Base-by-base conservation (phyloP, 139 green algal species). In the Astrephomene gubernaculifera region DNA sequence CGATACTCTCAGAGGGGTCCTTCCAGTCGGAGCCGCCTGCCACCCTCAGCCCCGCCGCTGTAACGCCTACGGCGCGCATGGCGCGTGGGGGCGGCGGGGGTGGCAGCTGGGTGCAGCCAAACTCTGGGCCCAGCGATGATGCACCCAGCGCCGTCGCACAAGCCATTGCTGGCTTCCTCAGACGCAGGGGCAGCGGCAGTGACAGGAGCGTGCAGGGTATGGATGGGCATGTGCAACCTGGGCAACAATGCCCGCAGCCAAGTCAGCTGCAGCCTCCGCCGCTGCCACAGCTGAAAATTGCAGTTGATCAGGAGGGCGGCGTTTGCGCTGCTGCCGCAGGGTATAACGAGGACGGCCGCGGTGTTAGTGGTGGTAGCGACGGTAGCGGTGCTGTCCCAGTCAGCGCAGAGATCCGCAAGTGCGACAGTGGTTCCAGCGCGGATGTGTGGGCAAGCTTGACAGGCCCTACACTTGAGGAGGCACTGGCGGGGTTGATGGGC, bases 361-460 rank as follows among this genome's bases (percentile, higher is more conserved):
- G n/a, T n/a, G n/a, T n/a, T n/a, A n/a, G n/a, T n/a, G n/a, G n/a
- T n/a, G n/a, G n/a, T n/a, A n/a, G n/a, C n/a, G n/a, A n/a, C n/a
- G n/a, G n/a, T n/a, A n/a, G n/a, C n/a, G n/a, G n/a, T n/a, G n/a
- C n/a, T n/a, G n/a, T n/a, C 29, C 22, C 54, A 65, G 54, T 17
- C 49, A 25, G 14, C 49, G 49, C 17, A 12, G 49, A 57, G 14
- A 17, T 57, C 61, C 29, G n/a, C 61, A 69, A n/a, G n/a, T 41
- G 61, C 61, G 29, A n/a, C 49, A 57, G 35, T 14, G 4, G 35
- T 4, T 5, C 45, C 1, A 4, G 43, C 31, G 33, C 61, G 1
- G 64, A 70, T 9, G 79, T 85, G 63, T 85, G 79, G 79, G 79
- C 79, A 2, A 85, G 79, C 64, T 64, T 85, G 43, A 85, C 63